Base-by-base conservation (phyloP, 345 rosid species). In the Dipteronia sinensis region DNA sequence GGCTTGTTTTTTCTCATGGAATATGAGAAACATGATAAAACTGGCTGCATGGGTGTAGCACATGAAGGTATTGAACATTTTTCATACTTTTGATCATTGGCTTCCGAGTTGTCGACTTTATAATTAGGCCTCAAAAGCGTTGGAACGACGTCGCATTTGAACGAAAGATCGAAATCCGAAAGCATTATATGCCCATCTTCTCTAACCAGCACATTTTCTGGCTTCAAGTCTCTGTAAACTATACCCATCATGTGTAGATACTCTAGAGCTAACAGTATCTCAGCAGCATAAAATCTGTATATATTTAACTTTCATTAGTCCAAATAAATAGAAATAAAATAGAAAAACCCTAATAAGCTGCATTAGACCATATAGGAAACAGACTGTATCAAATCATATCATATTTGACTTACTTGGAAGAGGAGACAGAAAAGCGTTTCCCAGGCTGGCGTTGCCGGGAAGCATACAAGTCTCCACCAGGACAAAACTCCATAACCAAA, bases 121-220 rank as follows among this genome's bases (percentile, higher is more conserved):
- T 31, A 31, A 31, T 31, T 83, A 15, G 74, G 79, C 72, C 81
- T 84, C 44, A 91, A 74, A 46, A 95, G 87, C 78, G 85, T 84
- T 0, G 98, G 99, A 29, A 93, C 90, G n/a, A 95, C 96, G 64
- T 93, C 92, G 67, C 95, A 93, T 85, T 91, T 95, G 83, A 95
- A 87, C 22, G 94, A 92, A 74, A 92, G 94, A 42, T 92, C 96
- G 67, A 92, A 92, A 74, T 92, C 96, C 12, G 96, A 85, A 38
- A 92, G 91, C 94, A 90, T 92, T 27, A 92, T 83, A 74, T 92
- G 94, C 2, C 96, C 96, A 75, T 90, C 94, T 49, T 87, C 91
- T 83, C 94, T 83, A 22, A 92, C 89, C 29, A 92, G 76, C 4
- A 92, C 91, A 68, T 92, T 92, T 67, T 92, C 97, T 2, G 94